A percentile compares a stretch with the other conserved stretches of the same genome.
Evolutionary conservation across 805 yeast species (phyloP).

Genomic region (Teunomyces funiuensis): DNA sequence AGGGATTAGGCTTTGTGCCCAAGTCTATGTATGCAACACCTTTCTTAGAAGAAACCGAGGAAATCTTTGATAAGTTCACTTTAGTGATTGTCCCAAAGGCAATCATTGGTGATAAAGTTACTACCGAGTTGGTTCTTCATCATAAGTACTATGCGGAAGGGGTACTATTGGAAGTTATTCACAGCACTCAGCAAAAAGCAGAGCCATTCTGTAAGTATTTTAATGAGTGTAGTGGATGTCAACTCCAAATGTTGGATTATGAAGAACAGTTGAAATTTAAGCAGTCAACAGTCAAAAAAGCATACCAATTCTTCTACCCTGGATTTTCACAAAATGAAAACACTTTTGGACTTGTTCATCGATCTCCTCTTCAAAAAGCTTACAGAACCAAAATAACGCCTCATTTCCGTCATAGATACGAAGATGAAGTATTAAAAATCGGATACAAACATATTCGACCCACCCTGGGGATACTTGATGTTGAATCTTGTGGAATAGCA

Average conservation of each 20-base stretch:
- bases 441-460: slow-evolving; percentile 32
- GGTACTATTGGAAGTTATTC: slow-evolving; percentile 17
- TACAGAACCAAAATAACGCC: slow-evolving; percentile 45
- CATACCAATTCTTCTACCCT: slow-evolving; percentile 37
- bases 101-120: slow-evolving; percentile 37
- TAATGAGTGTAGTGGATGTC: slow-evolving; percentile 41
- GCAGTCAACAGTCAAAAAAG: slow-evolving; percentile 28
- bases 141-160: slow-evolving; percentile 32
- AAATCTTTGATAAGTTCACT: slow-evolving; percentile 17
- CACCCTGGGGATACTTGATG: slow-evolving; percentile 27
- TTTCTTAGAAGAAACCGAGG: slow-evolving; percentile 11
- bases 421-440: slow-evolving; percentile 13
- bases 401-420: slow-evolving; percentile 24
- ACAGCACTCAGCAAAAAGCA: slow-evolving; percentile 4
- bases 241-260: slow-evolving; percentile 41
- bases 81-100: slow-evolving; percentile 39
- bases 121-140: slow-evolving; percentile 29
- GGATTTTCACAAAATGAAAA: slow-evolving; percentile 10
- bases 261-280: slow-evolving; percentile 39
- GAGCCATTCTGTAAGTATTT: slow-evolving; percentile 32
- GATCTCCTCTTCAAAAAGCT: slow-evolving; percentile 38
- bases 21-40: slow-evolving; percentile 18
- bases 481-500: slow-evolving; percentile 39
- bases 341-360: slow-evolving; percentile 26
- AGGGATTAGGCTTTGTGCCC: slow-evolving; percentile 35